Percentiles rank a stretch among this genome's conserved stretches.
Conservation (phyloP, 495 filamentous ascomycete genomes). For the Aspergillus leporis region DNA sequence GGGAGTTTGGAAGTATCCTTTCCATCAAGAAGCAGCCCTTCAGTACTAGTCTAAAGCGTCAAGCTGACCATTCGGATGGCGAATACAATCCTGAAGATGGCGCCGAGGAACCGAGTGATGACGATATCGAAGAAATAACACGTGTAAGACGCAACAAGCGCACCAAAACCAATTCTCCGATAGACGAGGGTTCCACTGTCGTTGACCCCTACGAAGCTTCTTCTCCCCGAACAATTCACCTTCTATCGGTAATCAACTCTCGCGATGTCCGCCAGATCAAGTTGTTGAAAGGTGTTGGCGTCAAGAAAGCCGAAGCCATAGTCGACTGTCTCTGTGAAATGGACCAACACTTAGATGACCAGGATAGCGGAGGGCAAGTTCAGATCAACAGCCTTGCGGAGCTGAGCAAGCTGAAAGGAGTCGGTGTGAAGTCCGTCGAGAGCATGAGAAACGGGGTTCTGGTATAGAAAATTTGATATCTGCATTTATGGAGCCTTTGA, state of each 20-base stretch:
- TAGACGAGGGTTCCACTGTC: constrained; percentile 19
- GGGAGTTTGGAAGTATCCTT: constrained; percentile 41
- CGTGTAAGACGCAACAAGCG: constrained; percentile 44
- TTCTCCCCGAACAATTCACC: constrained; percentile 66
- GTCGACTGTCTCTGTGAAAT: constrained; percentile 53
- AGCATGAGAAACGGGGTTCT: constrained; percentile 54
- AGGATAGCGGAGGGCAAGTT: constrained; percentile 29
- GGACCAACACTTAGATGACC: constrained; percentile 31
- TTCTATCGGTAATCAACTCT: constrained; percentile 86
- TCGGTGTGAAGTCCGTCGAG: constrained; percentile 53
- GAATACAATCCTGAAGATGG: constrained; percentile 34
- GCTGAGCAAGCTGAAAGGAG: constrained; percentile 50
- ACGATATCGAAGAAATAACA: constrained; percentile 37
- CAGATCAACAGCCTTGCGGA: constrained; percentile 45
- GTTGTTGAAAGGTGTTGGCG: constrained; percentile 64
- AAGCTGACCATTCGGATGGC: constrained; percentile 33
- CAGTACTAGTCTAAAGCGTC: constrained; percentile 32
- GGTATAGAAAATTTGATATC: constrained; percentile 16
- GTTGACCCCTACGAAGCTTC: constrained; percentile 38
- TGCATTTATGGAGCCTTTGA: constrained; percentile 18
- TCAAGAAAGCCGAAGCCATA: constrained; percentile 56
- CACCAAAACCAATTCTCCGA: constrained; percentile 32
- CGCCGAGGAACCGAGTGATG: constrained; percentile 28
- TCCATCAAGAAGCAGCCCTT: constrained; percentile 39
- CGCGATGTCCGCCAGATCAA: constrained; percentile 68